A percentile compares a stretch with the other conserved stretches of the same genome.
Conservation (phyloP, 2,329 filamentous ascomycete species). For the Pseudopithomyces maydicus region DNA sequence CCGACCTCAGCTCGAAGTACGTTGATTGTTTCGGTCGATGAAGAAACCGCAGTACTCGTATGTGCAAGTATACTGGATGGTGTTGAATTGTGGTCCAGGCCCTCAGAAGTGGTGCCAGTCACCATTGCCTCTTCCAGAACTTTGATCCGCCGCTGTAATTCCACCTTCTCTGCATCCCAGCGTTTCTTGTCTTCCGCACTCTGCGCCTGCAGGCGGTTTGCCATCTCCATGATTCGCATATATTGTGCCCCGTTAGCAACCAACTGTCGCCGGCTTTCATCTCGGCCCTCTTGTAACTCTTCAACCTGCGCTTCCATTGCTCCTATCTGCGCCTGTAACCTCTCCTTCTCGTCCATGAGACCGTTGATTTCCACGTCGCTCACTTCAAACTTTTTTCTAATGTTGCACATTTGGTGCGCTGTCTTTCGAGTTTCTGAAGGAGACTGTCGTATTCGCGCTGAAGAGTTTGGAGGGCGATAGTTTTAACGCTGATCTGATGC, state of each 20-base stretch:
- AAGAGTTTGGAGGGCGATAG: constrained; percentile 57
- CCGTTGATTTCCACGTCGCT: constrained; percentile 52
- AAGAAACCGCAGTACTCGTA: constrained; percentile 6
- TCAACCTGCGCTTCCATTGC: constrained; percentile 56
- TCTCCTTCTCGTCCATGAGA: constrained; percentile 57
- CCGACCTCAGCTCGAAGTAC: constrained; percentile 38
- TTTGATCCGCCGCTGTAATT: constrained; percentile 42
- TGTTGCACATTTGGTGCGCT: constrained; percentile 55
- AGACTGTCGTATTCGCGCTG: constrained; percentile 61
- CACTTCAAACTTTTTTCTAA: constrained; percentile 51
- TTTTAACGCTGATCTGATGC: constrained; percentile 60
- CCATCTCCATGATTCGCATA: constrained; percentile 58
- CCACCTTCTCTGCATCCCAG: constrained; percentile 47
- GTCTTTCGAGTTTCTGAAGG: constrained; percentile 57
- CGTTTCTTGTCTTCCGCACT: constrained; percentile 49
- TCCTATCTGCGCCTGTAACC: constrained; percentile 53
- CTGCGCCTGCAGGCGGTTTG: constrained; percentile 51
- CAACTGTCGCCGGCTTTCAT: constrained; percentile 51
- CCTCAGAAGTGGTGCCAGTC: constrained; percentile 15
- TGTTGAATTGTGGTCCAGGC: neutral
- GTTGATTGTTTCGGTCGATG: constrained; percentile 32
- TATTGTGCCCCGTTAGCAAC: constrained; percentile 55
- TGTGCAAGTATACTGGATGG: constrained; percentile 9
- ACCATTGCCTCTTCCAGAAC: constrained; percentile 44
- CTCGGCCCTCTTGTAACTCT: constrained; percentile 54